Base-by-base conservation (phyloP, 140 eudicot genomes). In the Senecio squalidus region DNA sequence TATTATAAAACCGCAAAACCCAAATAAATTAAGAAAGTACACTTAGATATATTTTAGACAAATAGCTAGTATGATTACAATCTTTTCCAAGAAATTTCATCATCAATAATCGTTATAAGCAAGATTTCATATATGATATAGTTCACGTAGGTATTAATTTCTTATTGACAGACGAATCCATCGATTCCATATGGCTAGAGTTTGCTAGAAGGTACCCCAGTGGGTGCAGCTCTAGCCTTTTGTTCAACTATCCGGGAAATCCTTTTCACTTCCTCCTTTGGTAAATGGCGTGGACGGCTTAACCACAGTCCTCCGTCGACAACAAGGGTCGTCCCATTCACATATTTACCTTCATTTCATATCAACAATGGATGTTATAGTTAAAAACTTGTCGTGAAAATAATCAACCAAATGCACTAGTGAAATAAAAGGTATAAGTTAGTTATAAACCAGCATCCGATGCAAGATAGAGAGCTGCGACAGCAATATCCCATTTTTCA, bases 301-400 rank as follows among this genome's bases (percentile, higher is more conserved):
- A 91, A 26, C 95, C 98, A 91, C 17, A 83, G 75, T 67, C 98
- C 98, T 76, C 96, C 96, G 58, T 91, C 98, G 29, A 91, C 94
- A 13, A 64, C 22, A 27, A 91, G 67, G 26, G 82, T 79, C 34
- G 73, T 73, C 45, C 96, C 98, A 40, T 83, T 91, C 23, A 91
- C 64, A 60, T 86, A 91, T 72, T 91, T 91, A 48, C 97, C 97
- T 90, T 62, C 54, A 67, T 21, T 82, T 54, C 59, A 66, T 26
- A 61, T 26, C 65, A 56, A 28, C 9, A 27, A 10, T 43, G 1
- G 8, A 66, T 54, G 14, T 49, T 33, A 6, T 9, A 30, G 6
- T 13, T 13, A 9, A 9, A 15, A 53, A 20, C 11, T 4, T 46
- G 3, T 14, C 3, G 11, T 2, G 28, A 47, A 21, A 18, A 47